Conservation (phyloP, 164 flowering plant species). For the Taxillus chinensis region DNA sequence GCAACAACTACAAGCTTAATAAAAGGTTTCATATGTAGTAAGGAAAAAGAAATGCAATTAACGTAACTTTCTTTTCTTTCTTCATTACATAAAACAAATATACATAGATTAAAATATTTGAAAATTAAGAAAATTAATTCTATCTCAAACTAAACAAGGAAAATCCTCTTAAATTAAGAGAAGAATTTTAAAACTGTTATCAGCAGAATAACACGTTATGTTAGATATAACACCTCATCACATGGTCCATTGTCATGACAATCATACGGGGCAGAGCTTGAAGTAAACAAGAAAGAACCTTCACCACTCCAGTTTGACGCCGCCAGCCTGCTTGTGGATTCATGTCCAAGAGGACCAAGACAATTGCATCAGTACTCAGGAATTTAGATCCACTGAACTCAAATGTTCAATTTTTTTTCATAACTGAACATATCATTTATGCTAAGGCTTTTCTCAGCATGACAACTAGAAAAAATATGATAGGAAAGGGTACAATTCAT, state of each 20-base stretch:
- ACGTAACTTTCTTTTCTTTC: too few relatives aligned
- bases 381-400: neutral
- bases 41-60: too few relatives aligned
- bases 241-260: constrained; percentile 77
- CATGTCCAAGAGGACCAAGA: constrained; percentile 6
- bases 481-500: neutral
- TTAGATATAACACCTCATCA: constrained; percentile 60
- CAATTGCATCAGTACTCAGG: neutral
- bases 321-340: constrained; percentile 47
- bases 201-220: constrained; percentile 1
- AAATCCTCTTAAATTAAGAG: neutral
- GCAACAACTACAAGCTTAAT: too few relatives aligned
- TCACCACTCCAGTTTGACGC: constrained; percentile 79
- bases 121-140: neutral
- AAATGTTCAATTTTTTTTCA: neutral
- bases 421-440: too few relatives aligned
- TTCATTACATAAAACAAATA: too few relatives aligned
- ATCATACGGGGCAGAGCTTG: constrained; percentile 87
- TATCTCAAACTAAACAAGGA: neutral
- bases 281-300: constrained; percentile 83
- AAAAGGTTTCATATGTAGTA: too few relatives aligned
- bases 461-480: neutral
- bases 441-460: too few relatives aligned
- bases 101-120: too few relatives aligned
- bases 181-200: neutral